Conservation (phyloP, 1,284 basidiomycete genomes). For the Apiotrichum gamsii region DNA sequence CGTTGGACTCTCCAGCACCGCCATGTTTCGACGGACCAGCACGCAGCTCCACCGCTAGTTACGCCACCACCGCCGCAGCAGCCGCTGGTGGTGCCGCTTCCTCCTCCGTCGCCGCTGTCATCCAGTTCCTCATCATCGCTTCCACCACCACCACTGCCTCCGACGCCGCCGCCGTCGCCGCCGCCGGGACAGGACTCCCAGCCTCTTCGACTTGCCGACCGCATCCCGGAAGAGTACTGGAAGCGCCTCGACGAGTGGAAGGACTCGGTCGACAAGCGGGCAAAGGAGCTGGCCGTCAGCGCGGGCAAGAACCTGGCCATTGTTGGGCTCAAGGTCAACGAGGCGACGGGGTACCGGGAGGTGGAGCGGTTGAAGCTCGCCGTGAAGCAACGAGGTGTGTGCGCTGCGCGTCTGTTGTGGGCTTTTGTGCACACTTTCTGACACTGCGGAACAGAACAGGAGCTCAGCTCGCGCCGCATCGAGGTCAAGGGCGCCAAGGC, state of each 20-base stretch:
- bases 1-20: too few species aligned
- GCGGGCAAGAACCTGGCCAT: slow-evolving; percentile 56
- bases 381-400: slow-evolving; percentile 14
- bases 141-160: too few species aligned
- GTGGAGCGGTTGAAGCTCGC: slow-evolving; percentile 69
- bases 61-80: too few species aligned
- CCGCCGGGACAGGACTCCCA: too few species aligned
- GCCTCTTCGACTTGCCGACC: too few species aligned
- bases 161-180: too few species aligned
- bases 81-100: too few species aligned
- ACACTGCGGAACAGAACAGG: slow-evolving; percentile 26
- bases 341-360: slow-evolving; percentile 80
- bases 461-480: slow-evolving; percentile 52
- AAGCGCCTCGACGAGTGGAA: slow-evolving; percentile 1
- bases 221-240: slow-evolving; percentile 3
- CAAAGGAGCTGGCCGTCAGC: slow-evolving; percentile 15
- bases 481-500: slow-evolving; percentile 63
- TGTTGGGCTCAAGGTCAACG: slow-evolving; percentile 71
- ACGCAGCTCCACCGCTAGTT: too few species aligned
- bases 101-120: too few species aligned
- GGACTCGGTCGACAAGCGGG: neutral
- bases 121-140: too few species aligned
- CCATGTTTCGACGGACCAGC: too few species aligned
- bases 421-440: neutral
- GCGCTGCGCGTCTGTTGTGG: neutral